These are phyloP conservation scores for Protostelium mycophagum DNA, from an alignment of 78 protist genomes.

Conservation along the genomic window DNA sequence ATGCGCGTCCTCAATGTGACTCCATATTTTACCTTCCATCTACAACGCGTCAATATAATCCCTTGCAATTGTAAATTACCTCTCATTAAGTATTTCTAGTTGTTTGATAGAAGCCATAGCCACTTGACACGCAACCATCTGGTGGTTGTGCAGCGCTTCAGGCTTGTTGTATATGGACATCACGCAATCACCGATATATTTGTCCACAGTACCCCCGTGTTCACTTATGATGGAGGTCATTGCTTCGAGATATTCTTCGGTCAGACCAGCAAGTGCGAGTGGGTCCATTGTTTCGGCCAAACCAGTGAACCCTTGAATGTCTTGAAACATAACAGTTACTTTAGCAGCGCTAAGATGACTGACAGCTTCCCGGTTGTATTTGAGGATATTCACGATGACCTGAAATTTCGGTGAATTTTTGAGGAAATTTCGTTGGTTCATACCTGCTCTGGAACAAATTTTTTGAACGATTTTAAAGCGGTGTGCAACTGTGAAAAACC, in stretches of 20 bases:
- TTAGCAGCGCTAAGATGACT: neutral
- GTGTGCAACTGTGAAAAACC: neutral
- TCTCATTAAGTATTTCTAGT: neutral
- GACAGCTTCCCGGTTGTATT: neutral
- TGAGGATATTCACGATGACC: neutral
- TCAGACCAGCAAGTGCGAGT: neutral
- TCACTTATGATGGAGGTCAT: neutral
- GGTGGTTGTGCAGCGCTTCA: neutral
- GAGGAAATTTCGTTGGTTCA: neutral
- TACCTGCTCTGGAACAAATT: neutral
- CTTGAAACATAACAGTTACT: neutral
- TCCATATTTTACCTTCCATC: neutral
- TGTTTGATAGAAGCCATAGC: neutral
- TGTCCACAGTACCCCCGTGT: constrained; percentile 34
- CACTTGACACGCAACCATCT: neutral
- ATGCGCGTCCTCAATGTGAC: constrained; percentile 20
- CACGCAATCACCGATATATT: constrained; percentile 47
- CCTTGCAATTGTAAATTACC: neutral
- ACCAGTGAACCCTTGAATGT: neutral
- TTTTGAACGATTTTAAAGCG: neutral
- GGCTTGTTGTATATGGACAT: constrained; percentile 21
- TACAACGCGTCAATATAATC: neutral
- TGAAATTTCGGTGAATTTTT: neutral
- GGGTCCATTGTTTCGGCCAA: constrained; percentile 14
- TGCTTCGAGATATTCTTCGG: constrained; percentile 11